Conservation (phyloP, 2,329 filamentous ascomycete species). For the Ophiosphaerella herpotricha region DNA sequence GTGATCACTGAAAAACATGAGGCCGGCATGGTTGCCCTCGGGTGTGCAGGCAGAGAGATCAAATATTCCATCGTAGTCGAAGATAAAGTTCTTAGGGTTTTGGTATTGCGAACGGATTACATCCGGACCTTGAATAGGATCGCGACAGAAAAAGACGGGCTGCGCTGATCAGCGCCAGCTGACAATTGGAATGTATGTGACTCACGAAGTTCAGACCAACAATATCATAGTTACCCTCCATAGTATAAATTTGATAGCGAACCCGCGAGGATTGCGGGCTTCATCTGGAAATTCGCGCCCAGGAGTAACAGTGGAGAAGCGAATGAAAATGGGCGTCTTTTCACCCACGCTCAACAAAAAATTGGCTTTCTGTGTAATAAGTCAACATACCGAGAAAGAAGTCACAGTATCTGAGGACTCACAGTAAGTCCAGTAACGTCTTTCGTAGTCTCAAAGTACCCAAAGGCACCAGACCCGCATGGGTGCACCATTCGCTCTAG, state of each 20-base stretch:
- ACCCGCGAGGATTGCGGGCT: slow-evolving; percentile 54
- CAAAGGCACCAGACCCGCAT: slow-evolving; percentile 52
- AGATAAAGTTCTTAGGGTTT: slow-evolving; percentile 55
- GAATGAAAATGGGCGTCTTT: no score
- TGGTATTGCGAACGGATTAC: slow-evolving; percentile 55
- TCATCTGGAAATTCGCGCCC: slow-evolving; percentile 52
- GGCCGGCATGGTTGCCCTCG: slow-evolving; percentile 54
- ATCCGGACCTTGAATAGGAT: slow-evolving; percentile 54
- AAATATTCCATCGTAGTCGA: slow-evolving; percentile 56
- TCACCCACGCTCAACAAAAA: no score
- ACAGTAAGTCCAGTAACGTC: slow-evolving; percentile 27
- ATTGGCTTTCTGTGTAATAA: no score
- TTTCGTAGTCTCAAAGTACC: slow-evolving; percentile 53
- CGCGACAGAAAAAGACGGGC: slow-evolving; percentile 57
- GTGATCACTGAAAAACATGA: slow-evolving; percentile 58
- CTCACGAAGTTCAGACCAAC: slow-evolving; percentile 53
- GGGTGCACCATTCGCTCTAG: slow-evolving; percentile 52
- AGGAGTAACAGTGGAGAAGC: slow-evolving; percentile 15
- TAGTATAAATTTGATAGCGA: slow-evolving; percentile 58
- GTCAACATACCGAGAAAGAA: no score
- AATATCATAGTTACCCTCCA: slow-evolving; percentile 56
- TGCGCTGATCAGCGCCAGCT: slow-evolving; percentile 4
- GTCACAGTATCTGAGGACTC: no score
- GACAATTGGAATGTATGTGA: not conserved
- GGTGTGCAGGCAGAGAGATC: slow-evolving; percentile 56